Conservation (phyloP, 164 flowering plant species). For the Aristolochia californica region DNA sequence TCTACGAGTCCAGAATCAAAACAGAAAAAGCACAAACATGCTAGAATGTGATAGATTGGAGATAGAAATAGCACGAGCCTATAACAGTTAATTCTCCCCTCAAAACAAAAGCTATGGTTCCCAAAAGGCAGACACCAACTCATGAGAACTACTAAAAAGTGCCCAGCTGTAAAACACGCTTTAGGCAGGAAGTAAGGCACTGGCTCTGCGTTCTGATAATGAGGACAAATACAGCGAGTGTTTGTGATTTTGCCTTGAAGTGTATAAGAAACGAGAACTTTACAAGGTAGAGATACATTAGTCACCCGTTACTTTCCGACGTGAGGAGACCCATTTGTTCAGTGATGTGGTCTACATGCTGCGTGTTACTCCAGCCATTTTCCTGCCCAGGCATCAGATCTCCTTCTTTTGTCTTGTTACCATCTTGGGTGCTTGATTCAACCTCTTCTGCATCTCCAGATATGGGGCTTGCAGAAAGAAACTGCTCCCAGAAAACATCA, state of each 20-base stretch:
- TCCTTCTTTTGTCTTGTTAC: constrained; percentile 21
- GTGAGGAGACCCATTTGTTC: constrained; percentile 73
- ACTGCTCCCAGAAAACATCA: constrained; percentile 62
- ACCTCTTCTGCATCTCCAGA: constrained; percentile 31
- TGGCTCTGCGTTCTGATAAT: too few relatives aligned
- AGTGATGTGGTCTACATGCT: constrained; percentile 61
- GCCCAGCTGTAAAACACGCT: too few relatives aligned
- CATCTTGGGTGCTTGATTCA: constrained; percentile 16
- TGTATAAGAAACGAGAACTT: not conserved
- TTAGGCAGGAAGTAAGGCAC: too few relatives aligned
- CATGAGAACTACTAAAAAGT: too few relatives aligned
- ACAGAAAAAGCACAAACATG: too few relatives aligned
- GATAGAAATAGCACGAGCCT: too few relatives aligned
- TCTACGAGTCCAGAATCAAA: too few relatives aligned
- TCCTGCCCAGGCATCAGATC: constrained; percentile 7
- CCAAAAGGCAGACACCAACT: too few relatives aligned
- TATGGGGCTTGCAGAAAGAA: constrained; percentile 29
- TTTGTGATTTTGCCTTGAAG: not conserved
- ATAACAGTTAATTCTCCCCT: too few relatives aligned
- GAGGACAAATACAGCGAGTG: too few relatives aligned
- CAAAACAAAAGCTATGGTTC: too few relatives aligned
- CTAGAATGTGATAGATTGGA: too few relatives aligned
- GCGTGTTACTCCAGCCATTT: constrained; percentile 50
- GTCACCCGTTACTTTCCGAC: constrained; percentile 33
- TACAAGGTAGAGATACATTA: constrained; percentile 8